These are phyloP conservation scores for Fraxinus latifolia DNA, from an alignment of 305 asterid species.

Conservation along the genomic window DNA sequence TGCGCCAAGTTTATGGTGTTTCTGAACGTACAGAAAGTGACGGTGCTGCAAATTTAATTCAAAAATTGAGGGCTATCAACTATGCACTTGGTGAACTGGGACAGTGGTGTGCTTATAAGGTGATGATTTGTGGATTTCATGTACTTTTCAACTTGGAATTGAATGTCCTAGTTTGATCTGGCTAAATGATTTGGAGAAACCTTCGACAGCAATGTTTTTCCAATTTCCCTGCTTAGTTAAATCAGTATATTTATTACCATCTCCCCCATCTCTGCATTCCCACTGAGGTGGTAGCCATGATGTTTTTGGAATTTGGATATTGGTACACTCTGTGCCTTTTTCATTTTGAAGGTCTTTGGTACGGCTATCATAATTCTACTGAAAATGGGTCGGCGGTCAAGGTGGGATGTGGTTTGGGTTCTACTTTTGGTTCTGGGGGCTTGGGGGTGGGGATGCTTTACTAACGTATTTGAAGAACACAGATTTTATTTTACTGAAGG, in stretches of 20 bases:
- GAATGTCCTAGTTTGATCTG: constrained; percentile 10
- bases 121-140: constrained; percentile 28
- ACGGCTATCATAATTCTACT: background rate
- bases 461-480: background rate
- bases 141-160: background rate
- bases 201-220: constrained; percentile 13
- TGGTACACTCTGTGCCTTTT: background rate
- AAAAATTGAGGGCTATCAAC: constrained; percentile 93
- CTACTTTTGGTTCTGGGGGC: background rate
- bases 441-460: background rate
- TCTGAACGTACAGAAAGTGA: constrained; percentile 99
- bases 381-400: constrained; percentile 9
- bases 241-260: background rate
- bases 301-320: background rate
- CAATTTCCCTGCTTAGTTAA: constrained; percentile 7
- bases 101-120: constrained; percentile 99
- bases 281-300: constrained; percentile 5
- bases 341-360: background rate
- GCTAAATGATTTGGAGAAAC: background rate
- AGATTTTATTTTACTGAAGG: background rate
- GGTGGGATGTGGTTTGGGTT: constrained; percentile 14
- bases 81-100: constrained; percentile 98
- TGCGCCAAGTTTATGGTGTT: constrained; percentile 95
- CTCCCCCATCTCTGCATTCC: constrained; percentile 3
- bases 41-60: constrained; percentile 96